phyloP scores from a whole-genome alignment of 208 protist species.

The Leishmania turanica region DNA sequence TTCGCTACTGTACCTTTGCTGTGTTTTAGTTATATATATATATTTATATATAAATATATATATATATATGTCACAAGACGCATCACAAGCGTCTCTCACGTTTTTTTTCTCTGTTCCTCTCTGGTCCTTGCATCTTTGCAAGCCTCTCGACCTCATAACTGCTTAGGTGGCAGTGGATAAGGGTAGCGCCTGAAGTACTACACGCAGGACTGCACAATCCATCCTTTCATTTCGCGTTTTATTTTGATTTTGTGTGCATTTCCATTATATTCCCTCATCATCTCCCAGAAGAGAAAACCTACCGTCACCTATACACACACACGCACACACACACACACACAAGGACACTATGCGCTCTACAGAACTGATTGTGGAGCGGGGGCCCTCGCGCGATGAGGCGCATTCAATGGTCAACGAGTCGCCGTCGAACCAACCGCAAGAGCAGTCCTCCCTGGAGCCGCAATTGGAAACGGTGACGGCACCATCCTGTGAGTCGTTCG shows the following conservation, averaged over 20 bases:
- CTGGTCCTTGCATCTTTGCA: background rate
- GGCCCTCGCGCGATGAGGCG: conserved; percentile 4
- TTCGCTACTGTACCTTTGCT: background rate
- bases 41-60: background rate
- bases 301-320: background rate
- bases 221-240: background rate
- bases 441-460: background rate
- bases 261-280: too few species aligned
- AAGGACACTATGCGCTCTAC: conserved; percentile 4
- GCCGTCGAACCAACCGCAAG: background rate
- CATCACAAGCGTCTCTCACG: background rate
- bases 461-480: background rate
- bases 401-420: background rate
- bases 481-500: background rate
- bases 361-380: conserved; percentile 13
- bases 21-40: background rate
- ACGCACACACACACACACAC: background rate
- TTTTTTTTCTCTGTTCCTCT: background rate
- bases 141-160: background rate
- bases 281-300: background rate
- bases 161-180: background rate
- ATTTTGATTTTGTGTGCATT: background rate
- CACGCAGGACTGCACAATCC: background rate
- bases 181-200: background rate
- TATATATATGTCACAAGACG: background rate